phyloP scores from a whole-genome alignment of 176 grass and related monocot species.

The Carex kokanica region DNA sequence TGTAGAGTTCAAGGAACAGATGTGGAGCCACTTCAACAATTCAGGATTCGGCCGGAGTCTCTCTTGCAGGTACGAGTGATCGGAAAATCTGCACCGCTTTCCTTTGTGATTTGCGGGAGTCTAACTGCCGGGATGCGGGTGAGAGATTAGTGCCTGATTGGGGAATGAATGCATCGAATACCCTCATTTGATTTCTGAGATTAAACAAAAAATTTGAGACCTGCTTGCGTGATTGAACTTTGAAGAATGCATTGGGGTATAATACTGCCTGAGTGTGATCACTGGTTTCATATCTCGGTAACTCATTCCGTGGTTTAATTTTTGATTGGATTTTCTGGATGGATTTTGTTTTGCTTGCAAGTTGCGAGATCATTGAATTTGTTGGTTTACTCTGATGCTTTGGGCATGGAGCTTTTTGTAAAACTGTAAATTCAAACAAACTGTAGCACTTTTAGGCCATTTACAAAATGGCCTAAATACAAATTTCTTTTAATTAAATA shows the following conservation, averaged over 20 bases:
- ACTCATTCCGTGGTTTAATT: not conserved
- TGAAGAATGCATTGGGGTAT: not conserved
- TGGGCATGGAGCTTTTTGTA: not conserved
- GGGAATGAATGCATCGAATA: not conserved
- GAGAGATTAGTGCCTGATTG: not conserved
- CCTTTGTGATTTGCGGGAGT: not conserved
- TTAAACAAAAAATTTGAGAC: not conserved
- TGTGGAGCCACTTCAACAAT: not conserved
- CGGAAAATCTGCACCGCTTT: not conserved
- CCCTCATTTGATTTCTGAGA: constrained; percentile 12
- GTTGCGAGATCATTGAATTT: not conserved
- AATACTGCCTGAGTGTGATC: not conserved
- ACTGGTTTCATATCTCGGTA: not conserved
- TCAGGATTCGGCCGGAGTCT: not conserved
- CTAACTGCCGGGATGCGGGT: not conserved
- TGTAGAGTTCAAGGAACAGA: constrained; percentile 13
- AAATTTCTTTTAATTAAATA: no score
- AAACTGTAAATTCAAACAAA: not conserved
- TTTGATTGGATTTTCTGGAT: not conserved
- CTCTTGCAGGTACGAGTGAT: not conserved
- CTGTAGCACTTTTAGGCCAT: not conserved
- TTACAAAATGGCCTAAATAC: no score
- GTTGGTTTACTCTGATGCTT: not conserved
- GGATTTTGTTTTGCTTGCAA: not conserved
- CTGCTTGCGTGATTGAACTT: not conserved